Evolutionary conservation across 805 yeast genomes (phyloP), one percentile per base, ranked within the genome.

Genomic region (Wickerhamiella parazyma): DNA sequence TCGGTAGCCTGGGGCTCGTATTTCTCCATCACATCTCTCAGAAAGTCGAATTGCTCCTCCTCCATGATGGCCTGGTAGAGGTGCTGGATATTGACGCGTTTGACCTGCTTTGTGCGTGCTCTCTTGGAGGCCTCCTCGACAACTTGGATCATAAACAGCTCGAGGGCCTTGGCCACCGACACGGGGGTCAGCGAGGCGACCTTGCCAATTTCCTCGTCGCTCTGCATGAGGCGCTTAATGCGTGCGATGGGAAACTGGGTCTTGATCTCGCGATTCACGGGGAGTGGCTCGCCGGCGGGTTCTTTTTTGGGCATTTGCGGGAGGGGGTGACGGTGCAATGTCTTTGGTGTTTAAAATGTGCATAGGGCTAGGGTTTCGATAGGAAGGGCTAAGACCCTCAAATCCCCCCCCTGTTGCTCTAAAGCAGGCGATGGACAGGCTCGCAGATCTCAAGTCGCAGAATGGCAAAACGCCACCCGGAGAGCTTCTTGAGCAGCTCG

Each of bases 171-270:
- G 6, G 97, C 96, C 7, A 91, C 95, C 14, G 89, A 89, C n/a
- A 89, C 81, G 0, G 99, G 99, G 2, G 99, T 93, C 1, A 95
- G 96, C 58, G 87, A 96, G 3, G 98, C 95, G 4, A 91, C 97
- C 59, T 91, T 91, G 2, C 99, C 99, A 36, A 91, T 87, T 50
- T 91, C 99, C 50, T 91, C 98, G 62, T 91, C 99, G 22, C 93
- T 78, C 59, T 91, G 98, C 95, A 91, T 89, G 47, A 91, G 75
- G 55, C 91, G 84, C 67, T 91, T 91, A 55, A 91, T 86, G 49
- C 97, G 75, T 2, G 97, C 97, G 38, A 65, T 67, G 6, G 69
- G 69, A 54, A 65, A 65, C 35, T 66, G 64, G 36, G 69, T 65
- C 49, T 63, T 64, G 36, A 66, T 58, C 19, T 61, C 58, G 28